Base-by-base conservation (phyloP, 2,329 filamentous ascomycete genomes). In the Nannizziopsis arthrosporioides region DNA sequence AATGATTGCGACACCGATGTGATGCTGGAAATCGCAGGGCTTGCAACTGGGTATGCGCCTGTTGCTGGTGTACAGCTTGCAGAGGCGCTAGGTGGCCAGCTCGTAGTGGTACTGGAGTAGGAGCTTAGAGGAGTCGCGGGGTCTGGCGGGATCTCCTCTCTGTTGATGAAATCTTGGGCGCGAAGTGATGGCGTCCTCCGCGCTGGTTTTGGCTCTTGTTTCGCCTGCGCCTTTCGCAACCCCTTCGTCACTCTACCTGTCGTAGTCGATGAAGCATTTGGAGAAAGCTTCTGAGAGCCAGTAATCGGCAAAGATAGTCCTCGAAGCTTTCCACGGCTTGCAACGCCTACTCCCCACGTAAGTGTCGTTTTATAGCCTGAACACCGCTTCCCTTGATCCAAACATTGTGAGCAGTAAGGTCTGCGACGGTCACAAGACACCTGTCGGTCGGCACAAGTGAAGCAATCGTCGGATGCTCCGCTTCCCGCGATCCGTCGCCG, bases 301-400 rank as follows among this genome's bases (percentile, higher is more conserved):
- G 73, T 72, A 44, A 82, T 68, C 8, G 80, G 80, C 50, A 94
- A 72, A 49, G 89, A 89, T 56, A 95, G 74, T 35, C 90, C 90
- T 53, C 90, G 80, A 54, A 96, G 80, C 73, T 96, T 96, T 62
- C 90, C 90, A 60, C 90, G 82, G 68, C 89, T 95, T 49, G 90
- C 90, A 51, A 96, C 90, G 44, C 90, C 90, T 42, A 95, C 86
- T 37, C 88, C 88, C 90, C 90, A 96, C 41, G 90, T 96, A 67
- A 96, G 75, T 58, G 90, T 89, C 12, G 90, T 96, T 71, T 93
- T 93, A 74, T 96, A 96, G 51, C 90, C 90, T 22, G 86, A 88
- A 70, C 90, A 96, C 62, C 94, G 88, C 64, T 87, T 88, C 55
- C 88, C 89, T 55, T 87, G 76, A 58, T 94, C 86, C 54, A 96